Evolutionary conservation across 768 basidiomycete genomes (phyloP), one percentile per base, ranked within the genome.

Genomic region (Melanogaster broomeanus): DNA sequence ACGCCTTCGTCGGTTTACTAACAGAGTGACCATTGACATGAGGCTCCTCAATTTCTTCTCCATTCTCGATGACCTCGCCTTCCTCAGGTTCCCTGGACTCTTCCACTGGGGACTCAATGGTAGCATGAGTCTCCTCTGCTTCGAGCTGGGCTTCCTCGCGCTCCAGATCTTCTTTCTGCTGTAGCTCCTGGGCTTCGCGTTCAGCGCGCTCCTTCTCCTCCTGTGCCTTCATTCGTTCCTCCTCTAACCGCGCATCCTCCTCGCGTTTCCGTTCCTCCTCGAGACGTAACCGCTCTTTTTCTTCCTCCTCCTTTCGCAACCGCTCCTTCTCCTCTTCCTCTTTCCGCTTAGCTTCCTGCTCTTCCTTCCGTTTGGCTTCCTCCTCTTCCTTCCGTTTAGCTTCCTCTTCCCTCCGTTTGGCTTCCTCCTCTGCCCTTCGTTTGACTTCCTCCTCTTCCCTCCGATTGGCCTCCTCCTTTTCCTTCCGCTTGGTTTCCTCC

Each of bases 71-170:
- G 41, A 72, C 58, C 57, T 72, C 69, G 31, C 68, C 61, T 3
- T 74, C 74, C 27, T 77, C 74, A 22, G 70, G 64, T 41, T 82
- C 73, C 55, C 76, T 75, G 43, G 73, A 73, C 24, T 79, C 77
- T 60, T 82, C 81, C 3, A 61, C 48, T 6, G 73, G 73, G 25
- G 71, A 66, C 54, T 69, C 64, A 48, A 67, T 64, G 55, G 61
- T 51, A 6, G 66, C 61, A 52, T 67, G 66, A 38, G 61, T 61
- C 58, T 73, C 66, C 45, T 68, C 73, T 40, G 75, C 73, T 63
- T 71, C 66, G 68, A 70, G 37, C 56, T 63, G 63, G 34, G 57
- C 53, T 39, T 57, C 59, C 61, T 69, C 66, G 1, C 10, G 37
- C 31, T 18, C 49, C 38, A 48, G 8, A 42, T 51, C 60, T 38